Conservation (phyloP, 1,139 yeast species). For the Blastobotrys indianensis region DNA sequence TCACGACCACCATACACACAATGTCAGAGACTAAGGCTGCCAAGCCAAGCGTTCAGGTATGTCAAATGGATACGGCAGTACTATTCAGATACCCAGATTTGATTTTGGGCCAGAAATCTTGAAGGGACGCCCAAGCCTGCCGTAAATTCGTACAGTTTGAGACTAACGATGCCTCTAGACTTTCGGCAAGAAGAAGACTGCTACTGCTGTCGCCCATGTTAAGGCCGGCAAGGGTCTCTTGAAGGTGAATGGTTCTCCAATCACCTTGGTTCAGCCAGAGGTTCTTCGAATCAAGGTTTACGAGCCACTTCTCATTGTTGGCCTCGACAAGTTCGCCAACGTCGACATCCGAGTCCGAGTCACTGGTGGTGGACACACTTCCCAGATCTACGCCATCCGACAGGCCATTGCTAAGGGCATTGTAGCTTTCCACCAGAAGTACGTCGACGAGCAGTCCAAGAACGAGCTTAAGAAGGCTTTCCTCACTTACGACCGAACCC, state of each 20-base stretch:
- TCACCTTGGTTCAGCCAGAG: constrained; percentile 98
- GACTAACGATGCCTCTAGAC: constrained; percentile 45
- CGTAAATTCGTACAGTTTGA: neutral
- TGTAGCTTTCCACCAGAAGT: constrained; percentile 99
- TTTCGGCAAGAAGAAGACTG: constrained; percentile 99
- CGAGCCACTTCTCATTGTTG: constrained; percentile 98
- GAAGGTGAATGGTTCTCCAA: constrained; percentile 99
- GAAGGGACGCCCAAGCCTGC: neutral
- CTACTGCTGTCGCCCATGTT: constrained; percentile 99
- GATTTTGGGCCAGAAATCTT: neutral
- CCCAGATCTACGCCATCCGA: constrained; percentile 99
- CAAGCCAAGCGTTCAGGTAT: constrained; percentile 13
- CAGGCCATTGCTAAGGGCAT: constrained; percentile 99
- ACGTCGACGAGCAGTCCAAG: constrained; percentile 98
- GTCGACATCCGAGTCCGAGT: constrained; percentile 98
- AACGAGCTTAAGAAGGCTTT: constrained; percentile 98
- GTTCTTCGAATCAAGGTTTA: constrained; percentile 98
- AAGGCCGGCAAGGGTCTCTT: constrained; percentile 99
- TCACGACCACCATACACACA: constrained; percentile 7
- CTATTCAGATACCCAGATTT: neutral
- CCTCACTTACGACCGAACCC: constrained; percentile 97
- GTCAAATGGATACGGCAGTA: neutral
- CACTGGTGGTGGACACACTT: constrained; percentile 99
- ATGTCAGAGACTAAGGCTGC: constrained; percentile 12
- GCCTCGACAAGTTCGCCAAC: constrained; percentile 97